Percentiles rank a stretch among this genome's conserved stretches.
phyloP scores from a whole-genome alignment of 1,284 basidiomycete species.

The Wallemia ichthyophaga region DNA sequence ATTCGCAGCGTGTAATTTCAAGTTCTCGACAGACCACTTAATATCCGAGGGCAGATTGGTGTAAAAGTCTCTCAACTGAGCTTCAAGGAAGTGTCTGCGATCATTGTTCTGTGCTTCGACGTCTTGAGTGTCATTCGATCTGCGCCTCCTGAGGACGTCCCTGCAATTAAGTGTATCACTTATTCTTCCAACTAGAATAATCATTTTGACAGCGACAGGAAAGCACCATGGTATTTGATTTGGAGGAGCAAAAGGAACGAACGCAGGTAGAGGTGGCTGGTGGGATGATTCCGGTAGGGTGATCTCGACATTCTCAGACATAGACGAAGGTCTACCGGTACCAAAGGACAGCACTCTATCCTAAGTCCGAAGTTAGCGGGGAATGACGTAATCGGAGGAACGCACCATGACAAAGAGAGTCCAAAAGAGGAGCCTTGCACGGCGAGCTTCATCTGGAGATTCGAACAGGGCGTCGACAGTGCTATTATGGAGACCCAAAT shows the following conservation, averaged over 20 bases:
- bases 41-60: not conserved
- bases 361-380: conserved; percentile 2
- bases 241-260: not conserved
- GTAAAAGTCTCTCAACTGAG: not conserved
- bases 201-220: not conserved
- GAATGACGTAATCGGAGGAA: not conserved
- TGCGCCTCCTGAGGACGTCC: not conserved
- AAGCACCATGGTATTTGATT: not conserved
- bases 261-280: not conserved
- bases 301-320: not conserved
- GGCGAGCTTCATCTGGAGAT: conserved; percentile 15
- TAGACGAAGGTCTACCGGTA: conserved; percentile 8
- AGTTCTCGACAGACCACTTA: not conserved
- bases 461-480: conserved; percentile 17
- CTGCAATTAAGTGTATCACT: not conserved
- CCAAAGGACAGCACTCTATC: conserved; percentile 19
- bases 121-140: not conserved
- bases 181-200: not conserved
- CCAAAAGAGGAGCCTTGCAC: conserved; percentile 18
- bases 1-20: not conserved
- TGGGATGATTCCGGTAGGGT: not conserved
- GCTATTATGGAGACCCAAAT: conserved; percentile 19
- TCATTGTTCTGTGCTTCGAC: not conserved
- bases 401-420: conserved; percentile 15
- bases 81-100: not conserved